Percentiles rank a stretch among this genome's conserved stretches.
These are phyloP conservation scores for Cytidiella melzeri DNA, from an alignment of 768 basidiomycete species.

Conservation along the genomic window DNA sequence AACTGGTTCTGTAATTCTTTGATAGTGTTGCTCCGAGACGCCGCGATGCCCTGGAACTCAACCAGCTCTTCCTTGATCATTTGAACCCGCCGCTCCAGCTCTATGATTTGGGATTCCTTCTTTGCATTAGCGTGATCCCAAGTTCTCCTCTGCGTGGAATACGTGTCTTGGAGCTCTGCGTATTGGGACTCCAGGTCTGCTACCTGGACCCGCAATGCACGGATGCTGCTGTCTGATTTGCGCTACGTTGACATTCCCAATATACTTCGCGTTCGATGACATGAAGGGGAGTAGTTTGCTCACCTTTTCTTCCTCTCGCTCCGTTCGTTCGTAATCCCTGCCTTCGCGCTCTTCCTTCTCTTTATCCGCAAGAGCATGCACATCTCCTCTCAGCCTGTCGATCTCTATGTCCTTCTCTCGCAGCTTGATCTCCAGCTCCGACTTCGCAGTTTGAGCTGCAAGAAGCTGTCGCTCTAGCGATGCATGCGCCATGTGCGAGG, in stretches of 20 bases:
- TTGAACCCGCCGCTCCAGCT: conserved; percentile 39
- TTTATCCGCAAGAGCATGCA: conserved; percentile 61
- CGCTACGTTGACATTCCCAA: conserved; percentile 30
- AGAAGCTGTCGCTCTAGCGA: conserved; percentile 64
- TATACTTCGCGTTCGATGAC: conserved; percentile 7
- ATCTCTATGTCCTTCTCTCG: conserved; percentile 58
- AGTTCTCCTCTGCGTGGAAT: conserved; percentile 40
- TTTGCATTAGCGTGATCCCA: conserved; percentile 44
- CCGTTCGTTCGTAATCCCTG: conserved; percentile 50
- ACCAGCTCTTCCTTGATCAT: conserved; percentile 44
- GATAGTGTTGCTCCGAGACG: conserved; percentile 35
- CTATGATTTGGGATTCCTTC: conserved; percentile 46
- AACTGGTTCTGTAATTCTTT: conserved; percentile 42
- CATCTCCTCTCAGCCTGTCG: conserved; percentile 63
- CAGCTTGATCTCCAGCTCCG: conserved; percentile 62
- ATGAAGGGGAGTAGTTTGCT: conserved; percentile 10
- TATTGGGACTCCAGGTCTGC: conserved; percentile 49
- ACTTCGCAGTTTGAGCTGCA: conserved; percentile 51
- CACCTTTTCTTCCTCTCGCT: conserved; percentile 57
- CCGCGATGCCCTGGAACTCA: conserved; percentile 34
- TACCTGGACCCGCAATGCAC: conserved; percentile 43
- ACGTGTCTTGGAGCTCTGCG: conserved; percentile 54
- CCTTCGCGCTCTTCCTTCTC: conserved; percentile 66
- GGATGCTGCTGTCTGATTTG: conserved; percentile 45
- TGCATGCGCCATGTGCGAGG: conserved; percentile 54